phyloP scores from a whole-genome alignment of 108 stramenopile species.

The Stephanodiscus minutulus region DNA sequence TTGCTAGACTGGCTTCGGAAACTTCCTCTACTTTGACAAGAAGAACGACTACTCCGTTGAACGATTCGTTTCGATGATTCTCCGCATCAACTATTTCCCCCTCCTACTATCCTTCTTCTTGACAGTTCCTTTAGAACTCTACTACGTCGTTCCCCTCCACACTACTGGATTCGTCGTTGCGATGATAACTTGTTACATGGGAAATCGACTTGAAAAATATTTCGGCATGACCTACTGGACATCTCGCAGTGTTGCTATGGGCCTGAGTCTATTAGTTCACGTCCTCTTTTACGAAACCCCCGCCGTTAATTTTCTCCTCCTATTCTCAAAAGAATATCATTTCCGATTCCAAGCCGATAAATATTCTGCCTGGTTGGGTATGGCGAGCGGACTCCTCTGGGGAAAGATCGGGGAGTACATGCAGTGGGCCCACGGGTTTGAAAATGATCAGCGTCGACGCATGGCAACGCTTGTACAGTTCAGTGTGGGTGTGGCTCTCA shows the following conservation, averaged over 20 bases:
- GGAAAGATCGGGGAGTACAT: slow-evolving; percentile 56
- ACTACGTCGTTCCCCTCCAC: slow-evolving; percentile 95
- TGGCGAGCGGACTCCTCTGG: slow-evolving; percentile 60
- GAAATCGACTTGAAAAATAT: slow-evolving; percentile 35
- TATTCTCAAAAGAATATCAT: slow-evolving; percentile 67
- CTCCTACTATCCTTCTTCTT: slow-evolving; percentile 77
- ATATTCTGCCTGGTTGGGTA: slow-evolving; percentile 68
- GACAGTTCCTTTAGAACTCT: slow-evolving; percentile 83
- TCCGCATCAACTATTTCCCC: slow-evolving; percentile 93
- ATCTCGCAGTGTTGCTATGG: slow-evolving; percentile 48
- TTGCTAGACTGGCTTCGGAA: slow-evolving; percentile 88
- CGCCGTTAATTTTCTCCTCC: slow-evolving; percentile 51
- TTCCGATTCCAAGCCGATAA: slow-evolving; percentile 77
- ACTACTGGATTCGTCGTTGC: slow-evolving; percentile 75
- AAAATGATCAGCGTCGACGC: slow-evolving; percentile 28
- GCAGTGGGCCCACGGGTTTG: slow-evolving; percentile 61
- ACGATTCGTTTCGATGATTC: slow-evolving; percentile 87
- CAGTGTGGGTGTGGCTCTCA: slow-evolving; percentile 44
- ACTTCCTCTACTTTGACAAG: slow-evolving; percentile 92
- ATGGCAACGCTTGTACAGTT: slow-evolving; percentile 51
- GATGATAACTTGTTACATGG: slow-evolving; percentile 69
- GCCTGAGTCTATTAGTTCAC: slow-evolving; percentile 53
- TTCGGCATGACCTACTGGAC: slow-evolving; percentile 49
- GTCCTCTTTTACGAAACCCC: slow-evolving; percentile 69
- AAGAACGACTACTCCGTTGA: slow-evolving; percentile 86